These are phyloP conservation scores for Colletotrichum sp. DNA, from an alignment of 2,329 filamentous ascomycete genomes.

Conservation along the genomic window DNA sequence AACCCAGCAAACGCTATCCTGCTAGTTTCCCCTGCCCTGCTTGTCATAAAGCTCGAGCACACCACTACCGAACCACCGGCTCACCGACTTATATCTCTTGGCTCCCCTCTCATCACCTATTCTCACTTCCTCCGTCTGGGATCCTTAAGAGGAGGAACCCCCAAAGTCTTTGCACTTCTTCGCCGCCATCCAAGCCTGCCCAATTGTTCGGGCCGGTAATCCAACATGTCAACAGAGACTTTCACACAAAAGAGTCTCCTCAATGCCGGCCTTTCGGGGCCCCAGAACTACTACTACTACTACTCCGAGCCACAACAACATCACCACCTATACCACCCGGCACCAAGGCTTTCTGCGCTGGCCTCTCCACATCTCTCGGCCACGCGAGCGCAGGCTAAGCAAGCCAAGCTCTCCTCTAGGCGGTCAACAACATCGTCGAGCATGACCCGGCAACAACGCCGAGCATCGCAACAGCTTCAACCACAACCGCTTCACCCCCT, in stretches of 20 bases:
- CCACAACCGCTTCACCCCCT: conserved; percentile 9
- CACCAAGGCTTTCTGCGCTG: conserved; percentile 17
- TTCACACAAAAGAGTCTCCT: conserved; percentile 15
- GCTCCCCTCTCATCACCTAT: conserved; percentile 5
- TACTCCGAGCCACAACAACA: conserved; percentile 1
- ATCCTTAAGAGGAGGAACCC: neutral
- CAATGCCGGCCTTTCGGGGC: conserved; percentile 18
- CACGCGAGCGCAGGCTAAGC: conserved; percentile 5
- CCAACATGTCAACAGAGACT: conserved; percentile 19
- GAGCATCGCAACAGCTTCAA: neutral
- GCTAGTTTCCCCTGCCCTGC: neutral
- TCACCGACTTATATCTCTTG: conserved; percentile 21
- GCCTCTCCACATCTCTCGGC: conserved; percentile 2
- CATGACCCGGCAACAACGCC: conserved; percentile 5
- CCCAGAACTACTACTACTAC: conserved; percentile 16
- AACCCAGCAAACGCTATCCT: conserved; percentile 10
- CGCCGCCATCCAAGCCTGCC: neutral
- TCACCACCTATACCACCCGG: conserved; percentile 12
- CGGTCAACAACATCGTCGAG: neutral
- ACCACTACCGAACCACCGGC: neutral
- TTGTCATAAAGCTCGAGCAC: conserved; percentile 23
- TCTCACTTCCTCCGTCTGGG: neutral
- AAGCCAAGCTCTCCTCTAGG: conserved; percentile 1
- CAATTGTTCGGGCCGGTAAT: neutral
- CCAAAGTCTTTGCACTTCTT: neutral